These are phyloP conservation scores for Trichosanthes cucumerina DNA, from an alignment of 306 rosid species.

Conservation along the genomic window DNA sequence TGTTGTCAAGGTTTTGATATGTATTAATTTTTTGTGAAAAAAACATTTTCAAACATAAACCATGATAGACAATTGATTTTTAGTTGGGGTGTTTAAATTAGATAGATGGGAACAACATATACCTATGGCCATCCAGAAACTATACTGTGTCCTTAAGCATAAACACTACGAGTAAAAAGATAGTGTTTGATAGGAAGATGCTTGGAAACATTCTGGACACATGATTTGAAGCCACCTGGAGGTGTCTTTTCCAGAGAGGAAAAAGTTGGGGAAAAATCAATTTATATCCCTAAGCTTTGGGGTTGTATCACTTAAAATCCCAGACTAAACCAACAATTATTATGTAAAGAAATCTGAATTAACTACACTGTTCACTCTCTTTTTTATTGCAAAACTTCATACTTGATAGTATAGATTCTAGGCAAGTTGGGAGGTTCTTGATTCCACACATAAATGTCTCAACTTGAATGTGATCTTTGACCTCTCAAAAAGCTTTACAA, in stretches of 20 bases:
- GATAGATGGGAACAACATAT: neutral
- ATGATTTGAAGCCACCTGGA: neutral
- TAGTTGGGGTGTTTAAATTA: neutral
- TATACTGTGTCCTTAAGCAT: neutral
- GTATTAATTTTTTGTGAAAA: neutral
- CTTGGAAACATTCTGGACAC: neutral
- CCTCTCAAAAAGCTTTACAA: neutral
- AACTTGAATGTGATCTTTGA: neutral
- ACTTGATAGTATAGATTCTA: neutral
- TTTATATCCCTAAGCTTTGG: too few species aligned
- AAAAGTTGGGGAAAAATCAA: neutral
- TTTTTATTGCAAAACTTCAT: neutral
- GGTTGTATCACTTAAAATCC: too few species aligned
- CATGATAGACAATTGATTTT: neutral
- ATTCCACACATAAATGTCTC: neutral
- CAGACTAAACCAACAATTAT: neutral
- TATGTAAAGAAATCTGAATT: neutral
- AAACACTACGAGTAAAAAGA: neutral
- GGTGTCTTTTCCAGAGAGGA: neutral
- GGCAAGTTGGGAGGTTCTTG: neutral
- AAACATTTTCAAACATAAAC: neutral
- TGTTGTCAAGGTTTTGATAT: neutral
- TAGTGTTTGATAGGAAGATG: neutral
- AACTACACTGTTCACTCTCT: neutral
- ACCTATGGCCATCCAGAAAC: neutral